Conservation (phyloP, 1,284 basidiomycete species). For the Puccinia hordei region DNA sequence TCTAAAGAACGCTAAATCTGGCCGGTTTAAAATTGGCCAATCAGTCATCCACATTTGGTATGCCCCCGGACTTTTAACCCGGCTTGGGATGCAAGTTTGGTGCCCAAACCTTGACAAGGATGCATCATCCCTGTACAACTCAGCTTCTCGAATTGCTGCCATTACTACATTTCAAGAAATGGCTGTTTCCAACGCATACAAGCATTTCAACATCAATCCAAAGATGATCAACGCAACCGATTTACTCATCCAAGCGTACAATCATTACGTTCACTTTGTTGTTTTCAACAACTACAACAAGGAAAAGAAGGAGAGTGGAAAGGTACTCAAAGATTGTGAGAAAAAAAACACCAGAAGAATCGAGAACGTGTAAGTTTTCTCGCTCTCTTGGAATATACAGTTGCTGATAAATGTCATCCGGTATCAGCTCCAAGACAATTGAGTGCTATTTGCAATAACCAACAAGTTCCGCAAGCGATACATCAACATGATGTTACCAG, state of each 20-base stretch:
- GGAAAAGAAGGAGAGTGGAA: constrained; percentile 18
- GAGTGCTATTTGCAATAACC: too few relatives aligned
- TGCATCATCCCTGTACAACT: too few relatives aligned
- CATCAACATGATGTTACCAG: background rate
- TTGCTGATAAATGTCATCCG: too few relatives aligned
- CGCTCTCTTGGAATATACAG: too few relatives aligned
- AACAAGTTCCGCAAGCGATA: constrained; percentile 21
- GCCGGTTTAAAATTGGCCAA: background rate
- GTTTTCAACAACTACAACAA: constrained; percentile 21
- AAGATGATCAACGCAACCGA: background rate
- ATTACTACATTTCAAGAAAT: too few relatives aligned
- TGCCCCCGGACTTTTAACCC: constrained; percentile 9
- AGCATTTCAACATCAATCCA: constrained; percentile 24
- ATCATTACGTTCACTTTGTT: constrained; percentile 29
- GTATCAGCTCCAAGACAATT: too few relatives aligned
- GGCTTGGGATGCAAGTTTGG: too few relatives aligned
- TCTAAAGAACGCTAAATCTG: background rate
- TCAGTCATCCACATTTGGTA: constrained; percentile 20
- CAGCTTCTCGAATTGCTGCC: too few relatives aligned
- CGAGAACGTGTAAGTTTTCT: too few relatives aligned
- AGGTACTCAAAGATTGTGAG: background rate
- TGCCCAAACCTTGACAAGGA: too few relatives aligned
- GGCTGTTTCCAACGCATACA: background rate
- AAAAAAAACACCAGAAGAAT: too few relatives aligned
- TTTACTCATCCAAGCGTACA: constrained; percentile 13